Percentiles rank a stretch among this genome's conserved stretches.
Conservation (phyloP, 768 basidiomycete genomes). For the Pleurotus cornucopiae region DNA sequence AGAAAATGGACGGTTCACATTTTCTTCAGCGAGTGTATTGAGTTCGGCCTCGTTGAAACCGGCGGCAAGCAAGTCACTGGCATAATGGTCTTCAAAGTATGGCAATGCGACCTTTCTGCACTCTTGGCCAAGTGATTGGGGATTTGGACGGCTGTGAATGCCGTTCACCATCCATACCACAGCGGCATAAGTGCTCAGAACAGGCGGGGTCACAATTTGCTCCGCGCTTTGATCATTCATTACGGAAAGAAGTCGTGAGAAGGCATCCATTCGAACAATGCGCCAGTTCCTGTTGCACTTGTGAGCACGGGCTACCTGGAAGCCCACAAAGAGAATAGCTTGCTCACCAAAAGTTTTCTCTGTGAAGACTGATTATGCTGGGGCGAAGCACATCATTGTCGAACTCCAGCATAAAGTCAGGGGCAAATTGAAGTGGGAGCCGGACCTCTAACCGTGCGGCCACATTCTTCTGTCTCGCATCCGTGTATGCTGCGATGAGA, state of each 20-base stretch:
- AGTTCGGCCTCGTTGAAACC: background rate
- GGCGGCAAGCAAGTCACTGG: background rate
- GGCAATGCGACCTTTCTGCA: background rate
- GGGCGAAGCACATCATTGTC: background rate
- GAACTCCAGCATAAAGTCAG: background rate
- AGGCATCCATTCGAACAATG: background rate
- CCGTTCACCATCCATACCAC: background rate
- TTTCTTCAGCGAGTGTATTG: background rate
- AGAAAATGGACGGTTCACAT: background rate
- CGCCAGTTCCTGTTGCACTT: background rate
- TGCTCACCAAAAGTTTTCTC: background rate
- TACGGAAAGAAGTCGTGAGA: background rate
- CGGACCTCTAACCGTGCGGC: constrained; percentile 3
- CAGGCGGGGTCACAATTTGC: background rate
- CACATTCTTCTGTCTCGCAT: background rate
- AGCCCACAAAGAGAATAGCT: background rate
- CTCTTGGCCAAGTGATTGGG: background rate
- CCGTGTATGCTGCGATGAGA: background rate
- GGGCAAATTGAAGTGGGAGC: background rate
- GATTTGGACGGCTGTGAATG: background rate
- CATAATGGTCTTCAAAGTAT: background rate
- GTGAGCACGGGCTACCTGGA: background rate
- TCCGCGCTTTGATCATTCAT: background rate
- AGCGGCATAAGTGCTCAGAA: background rate
- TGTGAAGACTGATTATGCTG: background rate